These are phyloP conservation scores for Brasenia schreberi DNA, from an alignment of 164 flowering plant species.

Conservation along the genomic window DNA sequence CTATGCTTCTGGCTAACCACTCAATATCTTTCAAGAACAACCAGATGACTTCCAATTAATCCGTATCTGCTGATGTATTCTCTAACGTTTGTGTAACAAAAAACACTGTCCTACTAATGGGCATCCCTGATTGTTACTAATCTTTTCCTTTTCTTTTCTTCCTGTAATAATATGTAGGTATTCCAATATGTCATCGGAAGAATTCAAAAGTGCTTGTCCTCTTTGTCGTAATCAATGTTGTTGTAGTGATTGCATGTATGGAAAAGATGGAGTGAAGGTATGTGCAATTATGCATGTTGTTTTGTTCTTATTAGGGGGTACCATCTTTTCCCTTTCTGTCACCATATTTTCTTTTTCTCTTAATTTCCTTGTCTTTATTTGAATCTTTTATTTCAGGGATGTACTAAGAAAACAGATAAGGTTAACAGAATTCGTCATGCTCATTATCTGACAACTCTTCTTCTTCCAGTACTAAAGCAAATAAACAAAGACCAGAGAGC, in stretches of 20 bases:
- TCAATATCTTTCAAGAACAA: no score
- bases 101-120: no score
- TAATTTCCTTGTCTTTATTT: slow-evolving; percentile 5
- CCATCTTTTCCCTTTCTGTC: background rate
- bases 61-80: no score
- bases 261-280: slow-evolving; percentile 41
- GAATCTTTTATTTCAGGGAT: slow-evolving; percentile 31
- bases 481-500: slow-evolving; percentile 38
- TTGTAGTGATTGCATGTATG: slow-evolving; percentile 41
- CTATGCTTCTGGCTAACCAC: no score
- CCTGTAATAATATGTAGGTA: slow-evolving; percentile 24
- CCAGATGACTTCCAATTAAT: no score
- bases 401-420: slow-evolving; percentile 15
- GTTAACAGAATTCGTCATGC: slow-evolving; percentile 26
- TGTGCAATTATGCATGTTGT: slow-evolving; percentile 8
- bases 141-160: background rate
- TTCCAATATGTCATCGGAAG: slow-evolving; percentile 28
- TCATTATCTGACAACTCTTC: slow-evolving; percentile 53
- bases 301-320: background rate
- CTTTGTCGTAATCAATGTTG: slow-evolving; percentile 62
- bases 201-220: slow-evolving; percentile 52
- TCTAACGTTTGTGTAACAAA: no score
- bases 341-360: background rate
- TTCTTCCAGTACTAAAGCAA: slow-evolving; percentile 57
- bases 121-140: background rate